phyloP scores from a whole-genome alignment of 1,139 yeast species.

The Suhomyces bribrorum region DNA sequence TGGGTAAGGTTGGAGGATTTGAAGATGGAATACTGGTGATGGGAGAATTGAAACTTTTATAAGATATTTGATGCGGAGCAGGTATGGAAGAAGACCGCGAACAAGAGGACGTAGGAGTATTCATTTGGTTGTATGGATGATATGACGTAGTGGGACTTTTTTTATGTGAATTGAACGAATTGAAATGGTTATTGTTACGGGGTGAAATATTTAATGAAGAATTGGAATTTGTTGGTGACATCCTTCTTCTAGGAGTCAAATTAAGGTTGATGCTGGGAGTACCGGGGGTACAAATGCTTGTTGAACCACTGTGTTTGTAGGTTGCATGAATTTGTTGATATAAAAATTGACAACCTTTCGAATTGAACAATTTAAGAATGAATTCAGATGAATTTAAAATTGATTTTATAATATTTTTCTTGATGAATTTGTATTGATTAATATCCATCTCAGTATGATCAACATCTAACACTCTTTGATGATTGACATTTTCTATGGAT shows the following conservation, averaged over 20 bases:
- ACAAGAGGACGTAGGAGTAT: conserved; percentile 12
- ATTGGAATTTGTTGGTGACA: conserved; percentile 15
- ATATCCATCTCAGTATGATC: conserved; percentile 19
- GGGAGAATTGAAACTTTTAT: conserved; percentile 13
- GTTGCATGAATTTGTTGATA: conserved; percentile 24
- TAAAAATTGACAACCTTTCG: conserved; percentile 38
- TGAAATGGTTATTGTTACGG: conserved; percentile 4
- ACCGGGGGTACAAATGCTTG: conserved; percentile 10
- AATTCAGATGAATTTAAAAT: conserved; percentile 37
- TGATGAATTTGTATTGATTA: conserved; percentile 30
- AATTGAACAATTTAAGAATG: conserved; percentile 32
- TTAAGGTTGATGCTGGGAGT: conserved; percentile 13
- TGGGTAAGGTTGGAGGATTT: conserved; percentile 6
- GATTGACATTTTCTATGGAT: conserved; percentile 21
- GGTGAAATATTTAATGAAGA: conserved; percentile 4
- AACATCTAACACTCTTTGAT: conserved; percentile 19
- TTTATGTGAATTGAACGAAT: conserved; percentile 10
- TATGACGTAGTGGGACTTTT: conserved; percentile 6
- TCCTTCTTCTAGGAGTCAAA: conserved; percentile 16
- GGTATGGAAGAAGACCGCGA: conserved; percentile 9
- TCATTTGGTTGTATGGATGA: conserved; percentile 9
- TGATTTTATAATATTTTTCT: conserved; percentile 33
- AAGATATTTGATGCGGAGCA: conserved; percentile 12
- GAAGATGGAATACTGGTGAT: conserved; percentile 6
- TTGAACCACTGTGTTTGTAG: conserved; percentile 15